phyloP scores from a whole-genome alignment of 2,329 filamentous ascomycete genomes.

The Fusarium illudens region DNA sequence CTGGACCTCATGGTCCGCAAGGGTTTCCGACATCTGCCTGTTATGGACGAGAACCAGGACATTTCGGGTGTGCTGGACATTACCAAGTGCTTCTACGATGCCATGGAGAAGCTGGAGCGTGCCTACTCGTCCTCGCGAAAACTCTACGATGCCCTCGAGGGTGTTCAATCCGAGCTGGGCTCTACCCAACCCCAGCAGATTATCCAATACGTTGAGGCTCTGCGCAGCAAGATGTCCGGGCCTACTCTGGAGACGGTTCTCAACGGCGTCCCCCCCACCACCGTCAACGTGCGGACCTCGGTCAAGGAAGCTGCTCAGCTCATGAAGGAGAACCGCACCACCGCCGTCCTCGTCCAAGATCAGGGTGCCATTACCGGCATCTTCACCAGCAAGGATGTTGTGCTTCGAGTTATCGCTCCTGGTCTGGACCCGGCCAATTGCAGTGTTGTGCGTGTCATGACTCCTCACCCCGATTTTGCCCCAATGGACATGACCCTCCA shows the following conservation, averaged over 20 bases:
- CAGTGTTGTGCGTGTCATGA: slow-evolving; percentile 99
- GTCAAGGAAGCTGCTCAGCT: slow-evolving; percentile 93
- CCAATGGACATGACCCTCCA: slow-evolving; percentile 99
- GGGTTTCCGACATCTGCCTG: slow-evolving; percentile 95
- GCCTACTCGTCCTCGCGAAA: slow-evolving; percentile 98
- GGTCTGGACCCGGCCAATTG: slow-evolving; percentile 93
- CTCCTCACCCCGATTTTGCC: slow-evolving; percentile 97
- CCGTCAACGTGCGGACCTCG: slow-evolving; percentile 93
- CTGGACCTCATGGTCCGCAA: slow-evolving; percentile 98
- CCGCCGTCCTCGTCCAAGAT: slow-evolving; percentile 94
- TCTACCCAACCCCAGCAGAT: slow-evolving; percentile 97
- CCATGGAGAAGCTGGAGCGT: slow-evolving; percentile 98
- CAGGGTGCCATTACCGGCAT: slow-evolving; percentile 98
- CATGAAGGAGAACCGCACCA: slow-evolving; percentile 99
- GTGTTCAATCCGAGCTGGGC: slow-evolving; percentile 95
- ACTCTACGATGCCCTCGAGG: slow-evolving; percentile 95
- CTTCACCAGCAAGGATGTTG: slow-evolving; percentile 99
- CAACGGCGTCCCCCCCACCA: slow-evolving; percentile 89
- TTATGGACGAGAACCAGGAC: slow-evolving; percentile 99
- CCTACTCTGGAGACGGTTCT: slow-evolving; percentile 95
- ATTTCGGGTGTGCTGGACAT: slow-evolving; percentile 98
- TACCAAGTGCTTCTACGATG: slow-evolving; percentile 99
- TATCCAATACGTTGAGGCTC: slow-evolving; percentile 97
- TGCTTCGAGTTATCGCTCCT: slow-evolving; percentile 95
- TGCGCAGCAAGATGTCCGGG: slow-evolving; percentile 96